Conservation (phyloP, 176 grass and related monocot species). For the Puya raimondii region DNA sequence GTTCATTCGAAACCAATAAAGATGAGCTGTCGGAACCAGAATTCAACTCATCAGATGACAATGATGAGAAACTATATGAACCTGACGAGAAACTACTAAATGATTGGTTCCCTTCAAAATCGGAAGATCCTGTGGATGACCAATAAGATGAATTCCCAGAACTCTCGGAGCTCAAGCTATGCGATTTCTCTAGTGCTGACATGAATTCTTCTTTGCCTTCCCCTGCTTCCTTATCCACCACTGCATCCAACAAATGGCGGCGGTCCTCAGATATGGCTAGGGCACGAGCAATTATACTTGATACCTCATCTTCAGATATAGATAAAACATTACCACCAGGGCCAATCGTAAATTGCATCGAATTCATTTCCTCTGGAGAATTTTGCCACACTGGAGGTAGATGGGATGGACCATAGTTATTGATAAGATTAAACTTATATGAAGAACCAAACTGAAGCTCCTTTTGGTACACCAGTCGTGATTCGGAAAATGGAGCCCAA, state of each 20-base stretch:
- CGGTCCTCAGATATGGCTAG: slow-evolving; percentile 56
- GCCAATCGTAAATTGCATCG: slow-evolving; percentile 47
- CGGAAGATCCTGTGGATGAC: slow-evolving; percentile 59
- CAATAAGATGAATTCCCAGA: slow-evolving; percentile 42
- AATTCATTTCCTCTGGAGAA: slow-evolving; percentile 32
- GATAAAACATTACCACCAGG: slow-evolving; percentile 56
- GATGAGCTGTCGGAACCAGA: slow-evolving; percentile 30
- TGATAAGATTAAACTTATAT: slow-evolving; percentile 54
- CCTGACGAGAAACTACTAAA: neutral
- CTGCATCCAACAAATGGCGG: slow-evolving; percentile 22
- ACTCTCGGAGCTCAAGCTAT: slow-evolving; percentile 52
- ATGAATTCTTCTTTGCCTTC: slow-evolving; percentile 18
- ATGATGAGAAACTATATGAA: slow-evolving; percentile 26
- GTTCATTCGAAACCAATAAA: slow-evolving; percentile 29
- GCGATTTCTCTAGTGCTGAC: slow-evolving; percentile 56
- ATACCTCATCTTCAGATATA: slow-evolving; percentile 74
- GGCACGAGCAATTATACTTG: slow-evolving; percentile 76
- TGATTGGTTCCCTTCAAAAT: slow-evolving; percentile 30
- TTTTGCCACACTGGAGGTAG: slow-evolving; percentile 43
- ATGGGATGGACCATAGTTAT: slow-evolving; percentile 59
- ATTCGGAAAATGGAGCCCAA: slow-evolving; percentile 64
- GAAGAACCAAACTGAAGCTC: slow-evolving; percentile 43
- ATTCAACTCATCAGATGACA: slow-evolving; percentile 43
- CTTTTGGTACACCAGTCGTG: slow-evolving; percentile 47
- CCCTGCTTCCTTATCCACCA: slow-evolving; percentile 27